A percentile compares a stretch with the other conserved stretches of the same genome.
Evolutionary conservation across 805 yeast genomes (phyloP).

Genomic region (Candida krabiensis): DNA sequence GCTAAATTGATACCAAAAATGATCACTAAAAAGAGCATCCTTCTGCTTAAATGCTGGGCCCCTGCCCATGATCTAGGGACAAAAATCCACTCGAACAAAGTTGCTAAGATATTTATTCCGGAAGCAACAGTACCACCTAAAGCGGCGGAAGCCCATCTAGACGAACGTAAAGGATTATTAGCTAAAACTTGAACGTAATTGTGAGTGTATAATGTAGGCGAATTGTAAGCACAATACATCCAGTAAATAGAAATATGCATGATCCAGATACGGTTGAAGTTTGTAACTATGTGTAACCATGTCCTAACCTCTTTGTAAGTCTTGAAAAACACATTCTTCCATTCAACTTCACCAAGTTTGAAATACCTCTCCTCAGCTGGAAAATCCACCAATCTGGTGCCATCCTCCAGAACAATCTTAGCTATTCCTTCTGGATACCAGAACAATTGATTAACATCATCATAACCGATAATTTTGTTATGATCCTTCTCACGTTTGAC

Average conservation of each 20-base stretch:
- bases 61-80: conserved; percentile 99
- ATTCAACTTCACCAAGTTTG: conserved; percentile 86
- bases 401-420: conserved; percentile 87
- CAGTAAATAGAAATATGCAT: conserved; percentile 87
- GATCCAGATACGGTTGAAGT: conserved; percentile 98
- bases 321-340: conserved; percentile 92
- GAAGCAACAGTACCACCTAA: conserved; percentile 90
- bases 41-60: conserved; percentile 92
- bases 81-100: conserved; percentile 89
- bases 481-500: conserved; percentile 86
- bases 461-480: conserved; percentile 83
- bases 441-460: conserved; percentile 96
- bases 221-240: conserved; percentile 92
- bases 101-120: conserved; percentile 79
- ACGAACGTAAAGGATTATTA: conserved; percentile 86
- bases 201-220: conserved; percentile 88
- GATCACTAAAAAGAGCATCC: conserved; percentile 70
- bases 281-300: conserved; percentile 93
- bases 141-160: conserved; percentile 91
- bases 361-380: conserved; percentile 88
- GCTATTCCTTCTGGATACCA: conserved; percentile 99
- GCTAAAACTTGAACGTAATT: conserved; percentile 80
- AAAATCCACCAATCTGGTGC: conserved; percentile 85
- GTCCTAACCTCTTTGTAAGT: conserved; percentile 95
- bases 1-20: conserved; percentile 74